Evolutionary conservation across 225 moss, liverwort and hornwort species (phyloP).

Genomic region (Neckera pumila): DNA sequence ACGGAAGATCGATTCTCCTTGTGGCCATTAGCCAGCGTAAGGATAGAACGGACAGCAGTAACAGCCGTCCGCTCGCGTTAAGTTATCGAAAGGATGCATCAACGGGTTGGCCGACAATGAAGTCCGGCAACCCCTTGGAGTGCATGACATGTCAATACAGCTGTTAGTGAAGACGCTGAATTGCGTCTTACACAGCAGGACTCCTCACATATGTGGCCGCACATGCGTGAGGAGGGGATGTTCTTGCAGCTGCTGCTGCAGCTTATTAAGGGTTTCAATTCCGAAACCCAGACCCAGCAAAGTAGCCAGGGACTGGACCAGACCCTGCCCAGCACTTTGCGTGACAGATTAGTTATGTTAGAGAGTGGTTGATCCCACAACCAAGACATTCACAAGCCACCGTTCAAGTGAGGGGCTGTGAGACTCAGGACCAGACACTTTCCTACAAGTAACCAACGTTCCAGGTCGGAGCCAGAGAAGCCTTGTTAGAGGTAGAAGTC

Average conservation of each 20-base stretch:
- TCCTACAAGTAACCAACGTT: constrained; percentile 39
- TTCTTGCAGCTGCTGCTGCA: constrained; percentile 41
- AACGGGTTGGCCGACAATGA: neutral
- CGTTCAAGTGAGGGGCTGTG: constrained; percentile 6
- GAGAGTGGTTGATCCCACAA: constrained; percentile 1
- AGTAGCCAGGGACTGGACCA: constrained; percentile 23
- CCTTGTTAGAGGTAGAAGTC: constrained; percentile 18
- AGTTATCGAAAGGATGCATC: constrained; percentile 20
- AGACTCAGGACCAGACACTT: constrained; percentile 46
- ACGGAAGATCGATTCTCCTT: constrained; percentile 7
- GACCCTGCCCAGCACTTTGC: constrained; percentile 25
- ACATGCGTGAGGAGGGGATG: constrained; percentile 31
- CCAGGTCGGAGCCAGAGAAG: constrained; percentile 29
- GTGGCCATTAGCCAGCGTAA: constrained; percentile 12
- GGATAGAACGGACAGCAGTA: constrained; percentile 20
- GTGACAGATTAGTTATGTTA: constrained; percentile 25
- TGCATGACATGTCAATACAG: constrained; percentile 38
- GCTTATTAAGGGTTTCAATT: constrained; percentile 22
- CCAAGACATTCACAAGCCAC: constrained; percentile 23
- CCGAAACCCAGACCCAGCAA: constrained; percentile 42
- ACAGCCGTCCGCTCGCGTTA: constrained; percentile 4
- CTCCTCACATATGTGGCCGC: constrained; percentile 26
- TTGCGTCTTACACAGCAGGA: constrained; percentile 27
- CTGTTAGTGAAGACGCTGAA: constrained; percentile 18
- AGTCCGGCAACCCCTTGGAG: neutral